Base-by-base conservation (phyloP, 345 rosid species). In the Eucalyptus regnans region DNA sequence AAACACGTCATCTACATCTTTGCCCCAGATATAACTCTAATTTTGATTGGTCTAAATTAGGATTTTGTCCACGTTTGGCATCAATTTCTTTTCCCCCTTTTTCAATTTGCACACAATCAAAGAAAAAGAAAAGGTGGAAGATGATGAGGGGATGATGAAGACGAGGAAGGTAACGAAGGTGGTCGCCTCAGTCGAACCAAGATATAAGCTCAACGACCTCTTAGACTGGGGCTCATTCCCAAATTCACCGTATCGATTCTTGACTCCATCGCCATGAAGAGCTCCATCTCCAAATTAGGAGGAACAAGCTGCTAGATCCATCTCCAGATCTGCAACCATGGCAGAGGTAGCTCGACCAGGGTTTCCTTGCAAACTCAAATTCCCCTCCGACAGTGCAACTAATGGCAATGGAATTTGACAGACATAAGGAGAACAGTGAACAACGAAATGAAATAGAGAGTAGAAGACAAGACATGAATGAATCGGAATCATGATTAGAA, bases 51-150 rank as follows among this genome's bases (percentile, higher is more conserved):
- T 56, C 62, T 0, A 56, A 56, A 56, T 23, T 56, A 56, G 60
- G 0, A 23, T 56, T 56, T 56, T 56, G 27, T 56, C 60, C 60
- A 56, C 60, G 1, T 56, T 54, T 56, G 62, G 0, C 27, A 56
- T 1, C 62, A 22, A 52, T 52, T 52, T 52, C 2, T 52, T 52
- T 51, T 51, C 1, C 0, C 0, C 1, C 1, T 22, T 56, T 56
- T 22, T 22, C 29, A 56, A 56, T 56, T 22, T 56, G 62, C 27
- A 56, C 6, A 56, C 5, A 23, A 4, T 56, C 29, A 22, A 56
- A 56, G 62, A 56, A 56, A 29, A 56, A 56, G 29, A 22, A 56
- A 22, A 56, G 2, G 27, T 56, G 62, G 27, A 56, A 18, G 9
- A 18, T 52, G 56, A 52, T 18, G 56, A 52, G 56, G 23, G 56